A percentile compares a stretch with the other conserved stretches of the same genome.
Conservation (phyloP, 2,329 filamentous ascomycete genomes). For the Talaromyces sp. region DNA sequence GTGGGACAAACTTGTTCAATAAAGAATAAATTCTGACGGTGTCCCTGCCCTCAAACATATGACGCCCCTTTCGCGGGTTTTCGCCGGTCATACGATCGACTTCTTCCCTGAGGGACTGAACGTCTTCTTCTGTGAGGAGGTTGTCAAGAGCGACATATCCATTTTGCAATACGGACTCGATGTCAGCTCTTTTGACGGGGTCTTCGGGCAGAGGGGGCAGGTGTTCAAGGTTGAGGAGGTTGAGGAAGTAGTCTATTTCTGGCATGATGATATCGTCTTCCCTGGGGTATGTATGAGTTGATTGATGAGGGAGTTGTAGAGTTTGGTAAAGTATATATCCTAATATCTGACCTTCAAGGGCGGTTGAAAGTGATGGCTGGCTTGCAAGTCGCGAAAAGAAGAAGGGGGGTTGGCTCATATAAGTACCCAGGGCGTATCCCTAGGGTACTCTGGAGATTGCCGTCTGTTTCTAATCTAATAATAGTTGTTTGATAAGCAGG, state of each 20-base stretch:
- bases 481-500: background rate
- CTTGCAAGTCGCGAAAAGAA: background rate
- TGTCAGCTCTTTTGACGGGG: slow-evolving; percentile 24
- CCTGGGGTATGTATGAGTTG: background rate
- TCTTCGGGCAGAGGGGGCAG: slow-evolving; percentile 20
- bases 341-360: background rate
- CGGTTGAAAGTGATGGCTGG: background rate
- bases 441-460: too few species aligned
- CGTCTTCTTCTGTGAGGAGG: slow-evolving; percentile 32
- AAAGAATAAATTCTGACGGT: slow-evolving; percentile 41
- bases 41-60: slow-evolving; percentile 37
- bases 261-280: background rate
- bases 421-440: background rate
- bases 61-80: slow-evolving; percentile 30
- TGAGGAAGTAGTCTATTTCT: slow-evolving; percentile 9
- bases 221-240: slow-evolving; percentile 7
- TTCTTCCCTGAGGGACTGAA: slow-evolving; percentile 29
- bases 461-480: background rate
- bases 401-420: background rate
- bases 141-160: slow-evolving; percentile 37
- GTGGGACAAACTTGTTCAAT: slow-evolving; percentile 32
- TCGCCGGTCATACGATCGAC: slow-evolving; percentile 34
- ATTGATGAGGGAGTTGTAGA: background rate
- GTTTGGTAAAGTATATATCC: background rate
- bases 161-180: slow-evolving; percentile 32